Conservation (phyloP, 2,329 filamentous ascomycete genomes). For the Neofusicoccum kwambonambiense region DNA sequence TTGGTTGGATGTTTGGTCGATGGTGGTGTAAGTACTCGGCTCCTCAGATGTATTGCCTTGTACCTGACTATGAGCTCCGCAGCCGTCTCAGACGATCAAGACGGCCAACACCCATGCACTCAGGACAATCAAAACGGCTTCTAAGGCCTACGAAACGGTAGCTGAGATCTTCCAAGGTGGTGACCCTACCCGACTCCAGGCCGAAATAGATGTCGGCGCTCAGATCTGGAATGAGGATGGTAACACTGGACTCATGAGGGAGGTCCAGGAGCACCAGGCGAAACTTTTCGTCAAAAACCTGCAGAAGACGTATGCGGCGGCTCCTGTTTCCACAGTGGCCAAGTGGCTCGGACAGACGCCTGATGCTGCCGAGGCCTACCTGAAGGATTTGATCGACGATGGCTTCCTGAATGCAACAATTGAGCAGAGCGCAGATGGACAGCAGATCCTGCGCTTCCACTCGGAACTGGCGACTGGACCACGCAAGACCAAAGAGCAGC, state of each 20-base stretch:
- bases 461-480: constrained; percentile 36
- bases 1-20: constrained; percentile 70
- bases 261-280: constrained; percentile 69
- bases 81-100: constrained; percentile 54
- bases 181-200: constrained; percentile 59
- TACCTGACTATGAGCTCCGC: neutral
- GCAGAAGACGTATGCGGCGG: constrained; percentile 67
- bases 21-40: constrained; percentile 54
- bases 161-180: constrained; percentile 66
- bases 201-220: constrained; percentile 61
- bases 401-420: constrained; percentile 53
- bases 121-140: constrained; percentile 58
- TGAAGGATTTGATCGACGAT: constrained; percentile 52
- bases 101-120: constrained; percentile 54
- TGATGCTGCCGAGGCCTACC: constrained; percentile 53
- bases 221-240: constrained; percentile 67
- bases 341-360: constrained; percentile 50
- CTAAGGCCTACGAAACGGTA: constrained; percentile 69
- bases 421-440: constrained; percentile 41
- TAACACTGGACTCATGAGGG: constrained; percentile 68
- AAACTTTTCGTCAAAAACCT: constrained; percentile 74
- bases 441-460: constrained; percentile 55
- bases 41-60: too few relatives aligned
- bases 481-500: constrained; percentile 40
- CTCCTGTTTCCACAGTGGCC: constrained; percentile 56